Evolutionary conservation across 164 flowering plant species (phyloP), one percentile per base, ranked within the genome.

Genomic region (Sedum album): DNA sequence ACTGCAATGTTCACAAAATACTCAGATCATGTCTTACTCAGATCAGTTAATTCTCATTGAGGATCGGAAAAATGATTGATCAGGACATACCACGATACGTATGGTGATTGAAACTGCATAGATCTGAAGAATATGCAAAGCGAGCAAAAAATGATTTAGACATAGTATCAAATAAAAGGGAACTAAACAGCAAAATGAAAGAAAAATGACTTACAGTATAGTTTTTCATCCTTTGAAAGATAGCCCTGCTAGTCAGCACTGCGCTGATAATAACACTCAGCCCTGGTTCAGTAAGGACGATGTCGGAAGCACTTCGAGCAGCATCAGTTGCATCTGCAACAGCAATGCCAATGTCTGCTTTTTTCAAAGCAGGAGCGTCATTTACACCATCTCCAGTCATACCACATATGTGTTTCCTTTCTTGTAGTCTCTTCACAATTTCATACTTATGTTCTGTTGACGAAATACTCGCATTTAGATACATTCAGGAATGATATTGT

Each of bases 201-300:
- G 23, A 35, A 39, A 60, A 23, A 36, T 39, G 33, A 74, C 84
- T 70, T 38, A 82, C 85, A 0, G 85, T 82, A 66, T n/a, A n/a
- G n/a, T n/a, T n/a, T n/a, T n/a, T n/a, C n/a, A n/a, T n/a, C n/a
- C n/a, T n/a, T n/a, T n/a, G n/a, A n/a, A n/a, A n/a, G n/a, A n/a
- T n/a, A n/a, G n/a, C n/a, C n/a, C n/a, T n/a, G n/a, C n/a, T n/a
- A 15, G 66, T 64, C 23, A 64, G 66, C 41, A 64, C 66, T 64
- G 66, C 66, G 20, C 66, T 64, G 7, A 64, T 64, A 35, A 64
- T 64, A 14, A 64, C 66, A 64, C 66, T 64, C 26, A 64, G 42
- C 2, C 66, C n/a, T n/a, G n/a, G n/a, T n/a, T n/a, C n/a, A n/a
- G n/a, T n/a, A n/a, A n/a, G n/a, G n/a, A n/a, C n/a, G n/a, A n/a